Evolutionary conservation across 1,284 basidiomycete species (phyloP).

Genomic region (Trichosporon ovoides): DNA sequence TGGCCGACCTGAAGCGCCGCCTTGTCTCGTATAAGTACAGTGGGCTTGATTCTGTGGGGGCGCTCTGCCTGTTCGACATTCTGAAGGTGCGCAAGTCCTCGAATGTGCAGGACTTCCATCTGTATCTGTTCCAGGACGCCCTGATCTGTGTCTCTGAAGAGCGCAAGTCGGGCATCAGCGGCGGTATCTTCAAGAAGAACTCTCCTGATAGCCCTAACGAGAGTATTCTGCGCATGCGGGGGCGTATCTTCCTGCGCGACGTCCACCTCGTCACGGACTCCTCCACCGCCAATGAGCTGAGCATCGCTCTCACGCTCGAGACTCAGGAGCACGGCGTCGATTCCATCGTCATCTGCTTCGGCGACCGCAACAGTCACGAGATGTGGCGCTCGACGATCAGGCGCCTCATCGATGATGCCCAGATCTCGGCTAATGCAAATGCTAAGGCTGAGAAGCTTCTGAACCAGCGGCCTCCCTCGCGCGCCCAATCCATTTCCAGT

Average conservation of each 20-base stretch:
- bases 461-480: conserved; percentile 13
- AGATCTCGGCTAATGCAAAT: not conserved
- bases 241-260: conserved; percentile 88
- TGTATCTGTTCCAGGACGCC: conserved; percentile 93
- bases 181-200: conserved; percentile 25
- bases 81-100: conserved; percentile 79
- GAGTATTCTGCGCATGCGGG: conserved; percentile 74
- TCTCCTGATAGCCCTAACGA: not conserved
- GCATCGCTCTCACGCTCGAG: conserved; percentile 89
- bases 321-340: conserved; percentile 71
- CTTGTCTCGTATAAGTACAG: conserved; percentile 94
- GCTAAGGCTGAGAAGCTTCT: conserved; percentile 28
- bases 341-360: conserved; percentile 90
- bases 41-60: conserved; percentile 72
- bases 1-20: conserved; percentile 77
- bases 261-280: conserved; percentile 80
- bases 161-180: conserved; percentile 57
- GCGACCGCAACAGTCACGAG: conserved; percentile 78
- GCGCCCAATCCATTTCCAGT: conserved; percentile 8
- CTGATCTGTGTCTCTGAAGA: conserved; percentile 95
- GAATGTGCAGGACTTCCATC: conserved; percentile 82
- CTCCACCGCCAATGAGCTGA: conserved; percentile 70
- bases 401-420: conserved; percentile 55
- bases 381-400: conserved; percentile 78
- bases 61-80: conserved; percentile 83